A percentile compares a stretch with the other conserved stretches of the same genome.
phyloP scores from a whole-genome alignment of 805 yeast genomes.

The Candida suzukii region DNA sequence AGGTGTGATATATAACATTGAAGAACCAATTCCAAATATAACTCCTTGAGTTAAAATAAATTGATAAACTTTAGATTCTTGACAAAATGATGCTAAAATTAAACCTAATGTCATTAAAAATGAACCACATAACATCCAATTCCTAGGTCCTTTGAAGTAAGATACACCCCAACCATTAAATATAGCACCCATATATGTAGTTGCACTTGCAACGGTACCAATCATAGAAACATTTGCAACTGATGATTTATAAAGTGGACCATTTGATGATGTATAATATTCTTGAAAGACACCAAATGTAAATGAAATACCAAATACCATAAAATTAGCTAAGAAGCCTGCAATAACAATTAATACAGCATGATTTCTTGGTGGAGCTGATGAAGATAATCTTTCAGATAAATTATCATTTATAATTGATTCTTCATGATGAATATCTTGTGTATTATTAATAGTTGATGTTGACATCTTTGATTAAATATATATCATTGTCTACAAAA shows the following conservation, averaged over 20 bases:
- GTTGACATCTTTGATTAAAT: too few relatives aligned
- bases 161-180: neutral
- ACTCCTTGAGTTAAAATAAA: slow-evolving; percentile 28
- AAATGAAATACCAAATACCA: slow-evolving; percentile 30
- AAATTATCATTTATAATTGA: too few relatives aligned
- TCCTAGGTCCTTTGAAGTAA: slow-evolving; percentile 14
- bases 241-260: slow-evolving; percentile 21
- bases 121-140: slow-evolving; percentile 23
- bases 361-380: neutral
- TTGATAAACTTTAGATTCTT: slow-evolving; percentile 13
- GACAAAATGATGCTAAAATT: slow-evolving; percentile 18
- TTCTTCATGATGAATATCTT: too few relatives aligned
- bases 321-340: slow-evolving; percentile 15
- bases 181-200: slow-evolving; percentile 24
- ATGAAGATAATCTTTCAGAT: too few relatives aligned
- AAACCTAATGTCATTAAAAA: slow-evolving; percentile 22
- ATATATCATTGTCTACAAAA: too few relatives aligned
- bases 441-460: too few relatives aligned
- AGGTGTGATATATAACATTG: slow-evolving; percentile 27
- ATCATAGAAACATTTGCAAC: slow-evolving; percentile 25
- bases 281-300: slow-evolving; percentile 33
- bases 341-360: neutral
- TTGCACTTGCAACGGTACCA: slow-evolving; percentile 26
- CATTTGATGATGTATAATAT: slow-evolving; percentile 21
- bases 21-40: slow-evolving; percentile 27